Evolutionary conservation across 2,329 filamentous ascomycete species (phyloP).

Genomic region (Aspergillus neoniger): DNA sequence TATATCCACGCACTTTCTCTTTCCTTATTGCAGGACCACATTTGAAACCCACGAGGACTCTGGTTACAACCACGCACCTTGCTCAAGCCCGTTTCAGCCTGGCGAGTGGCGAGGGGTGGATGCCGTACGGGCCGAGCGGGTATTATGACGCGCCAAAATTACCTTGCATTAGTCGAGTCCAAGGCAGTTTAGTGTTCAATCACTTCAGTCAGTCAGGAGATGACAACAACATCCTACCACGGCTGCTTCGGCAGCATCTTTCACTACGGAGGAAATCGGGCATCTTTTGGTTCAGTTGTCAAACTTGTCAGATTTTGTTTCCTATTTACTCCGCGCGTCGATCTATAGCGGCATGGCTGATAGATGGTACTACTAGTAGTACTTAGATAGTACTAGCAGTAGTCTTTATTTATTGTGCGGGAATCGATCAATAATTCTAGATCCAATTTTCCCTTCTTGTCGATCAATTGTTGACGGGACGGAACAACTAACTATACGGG

Average conservation of each 20-base stretch:
- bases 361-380: too few species aligned
- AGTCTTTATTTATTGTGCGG: too few species aligned
- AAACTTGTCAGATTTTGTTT: background rate
- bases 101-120: conserved; percentile 3
- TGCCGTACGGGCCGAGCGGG: conserved; percentile 9
- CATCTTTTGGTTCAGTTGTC: background rate
- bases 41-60: too few species aligned
- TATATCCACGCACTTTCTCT: background rate
- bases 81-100: background rate
- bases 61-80: background rate
- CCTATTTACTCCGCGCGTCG: conserved; percentile 1
- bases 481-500: too few species aligned
- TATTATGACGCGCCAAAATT: conserved; percentile 9
- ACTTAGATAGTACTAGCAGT: too few species aligned
- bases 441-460: too few species aligned
- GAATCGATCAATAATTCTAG: too few species aligned
- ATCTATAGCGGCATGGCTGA: background rate
- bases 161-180: background rate
- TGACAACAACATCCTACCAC: conserved; percentile 6
- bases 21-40: background rate
- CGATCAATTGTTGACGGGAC: too few species aligned
- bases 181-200: background rate
- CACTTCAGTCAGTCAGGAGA: background rate
- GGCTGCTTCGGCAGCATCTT: conserved; percentile 5
- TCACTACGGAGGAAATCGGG: conserved; percentile 4